A percentile compares a stretch with the other conserved stretches of the same genome.
Evolutionary conservation across 2,329 filamentous ascomycete species (phyloP).

Genomic region (Epichloe hybrida): DNA sequence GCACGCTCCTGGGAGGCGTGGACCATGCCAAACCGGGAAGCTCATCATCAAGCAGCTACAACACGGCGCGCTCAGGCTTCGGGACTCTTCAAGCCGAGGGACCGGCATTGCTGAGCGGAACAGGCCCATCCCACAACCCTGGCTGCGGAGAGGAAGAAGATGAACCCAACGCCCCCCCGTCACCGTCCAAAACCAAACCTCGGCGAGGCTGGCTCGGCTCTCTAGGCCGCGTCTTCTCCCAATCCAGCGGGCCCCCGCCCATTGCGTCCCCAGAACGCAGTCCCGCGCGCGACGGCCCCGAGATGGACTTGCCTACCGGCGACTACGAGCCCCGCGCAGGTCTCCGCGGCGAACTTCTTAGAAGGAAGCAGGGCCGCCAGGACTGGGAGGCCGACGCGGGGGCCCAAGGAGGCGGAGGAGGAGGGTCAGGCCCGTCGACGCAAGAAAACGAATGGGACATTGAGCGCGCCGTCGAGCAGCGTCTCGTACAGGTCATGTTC

Average conservation of each 20-base stretch:
- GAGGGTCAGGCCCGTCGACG: conserved; percentile 18
- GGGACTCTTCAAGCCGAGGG: conserved; percentile 39
- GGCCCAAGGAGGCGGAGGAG: conserved; percentile 15
- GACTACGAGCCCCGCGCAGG: conserved; percentile 33
- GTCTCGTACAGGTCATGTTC: conserved; percentile 76
- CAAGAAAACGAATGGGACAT: conserved; percentile 65
- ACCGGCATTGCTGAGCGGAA: conserved; percentile 26
- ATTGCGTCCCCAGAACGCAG: conserved; percentile 10
- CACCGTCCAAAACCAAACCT: conserved; percentile 43
- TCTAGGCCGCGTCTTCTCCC: conserved; percentile 47
- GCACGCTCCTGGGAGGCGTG: conserved; percentile 11
- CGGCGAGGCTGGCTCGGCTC: conserved; percentile 55
- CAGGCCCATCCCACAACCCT: conserved; percentile 7
- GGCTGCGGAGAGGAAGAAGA: conserved; percentile 23
- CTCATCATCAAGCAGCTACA: conserved; percentile 33
- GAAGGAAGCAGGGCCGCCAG: conserved; percentile 40
- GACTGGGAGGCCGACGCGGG: conserved; percentile 33
- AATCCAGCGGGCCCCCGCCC: conserved; percentile 18
- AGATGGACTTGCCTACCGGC: conserved; percentile 17
- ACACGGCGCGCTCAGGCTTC: conserved; percentile 41
- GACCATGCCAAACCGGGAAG: conserved; percentile 24
- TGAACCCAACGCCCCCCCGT: conserved; percentile 28
- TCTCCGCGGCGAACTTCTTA: conserved; percentile 34
- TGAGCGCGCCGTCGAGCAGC: conserved; percentile 55
- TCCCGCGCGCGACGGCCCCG: conserved; percentile 14